Percentiles rank a stretch among this genome's conserved stretches.
These are phyloP conservation scores for Boletus sp. DNA, from an alignment of 768 basidiomycete species.

Conservation along the genomic window DNA sequence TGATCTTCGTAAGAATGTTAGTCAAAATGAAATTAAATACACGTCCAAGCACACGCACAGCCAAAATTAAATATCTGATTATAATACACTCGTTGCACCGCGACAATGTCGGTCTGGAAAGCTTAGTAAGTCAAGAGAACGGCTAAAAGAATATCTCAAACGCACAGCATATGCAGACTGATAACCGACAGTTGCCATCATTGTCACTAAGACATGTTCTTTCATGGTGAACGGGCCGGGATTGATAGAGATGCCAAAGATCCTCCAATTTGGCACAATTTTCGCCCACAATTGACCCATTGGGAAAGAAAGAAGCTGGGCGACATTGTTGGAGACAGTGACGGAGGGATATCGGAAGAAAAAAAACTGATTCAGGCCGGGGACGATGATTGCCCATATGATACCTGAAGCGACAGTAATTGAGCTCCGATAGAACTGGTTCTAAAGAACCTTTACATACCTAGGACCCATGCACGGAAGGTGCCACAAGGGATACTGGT, in stretches of 20 bases:
- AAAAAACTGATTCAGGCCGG: constrained; percentile 79
- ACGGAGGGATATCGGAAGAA: constrained; percentile 63
- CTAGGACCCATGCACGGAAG: constrained; percentile 60
- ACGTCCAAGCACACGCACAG: constrained; percentile 28
- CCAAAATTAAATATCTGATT: constrained; percentile 53
- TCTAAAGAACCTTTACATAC: constrained; percentile 19
- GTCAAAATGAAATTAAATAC: neutral
- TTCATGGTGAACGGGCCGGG: constrained; percentile 82
- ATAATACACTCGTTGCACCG: constrained; percentile 72
- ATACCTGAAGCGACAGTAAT: constrained; percentile 25
- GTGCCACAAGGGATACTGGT: constrained; percentile 59
- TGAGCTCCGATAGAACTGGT: neutral
- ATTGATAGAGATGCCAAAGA: constrained; percentile 62
- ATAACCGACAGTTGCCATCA: constrained; percentile 56
- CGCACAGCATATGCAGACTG: constrained; percentile 24
- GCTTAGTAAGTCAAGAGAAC: neutral
- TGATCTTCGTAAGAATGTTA: constrained; percentile 36
- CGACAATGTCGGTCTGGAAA: constrained; percentile 61
- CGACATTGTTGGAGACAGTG: constrained; percentile 51
- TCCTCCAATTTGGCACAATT: constrained; percentile 46
- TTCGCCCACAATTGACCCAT: constrained; percentile 61
- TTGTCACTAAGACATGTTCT: constrained; percentile 68
- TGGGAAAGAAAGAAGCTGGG: constrained; percentile 72
- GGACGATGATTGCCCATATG: constrained; percentile 58
- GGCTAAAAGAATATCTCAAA: neutral